These are phyloP conservation scores for Solanum microdontum DNA, from an alignment of 257 asterid species.

Conservation along the genomic window DNA sequence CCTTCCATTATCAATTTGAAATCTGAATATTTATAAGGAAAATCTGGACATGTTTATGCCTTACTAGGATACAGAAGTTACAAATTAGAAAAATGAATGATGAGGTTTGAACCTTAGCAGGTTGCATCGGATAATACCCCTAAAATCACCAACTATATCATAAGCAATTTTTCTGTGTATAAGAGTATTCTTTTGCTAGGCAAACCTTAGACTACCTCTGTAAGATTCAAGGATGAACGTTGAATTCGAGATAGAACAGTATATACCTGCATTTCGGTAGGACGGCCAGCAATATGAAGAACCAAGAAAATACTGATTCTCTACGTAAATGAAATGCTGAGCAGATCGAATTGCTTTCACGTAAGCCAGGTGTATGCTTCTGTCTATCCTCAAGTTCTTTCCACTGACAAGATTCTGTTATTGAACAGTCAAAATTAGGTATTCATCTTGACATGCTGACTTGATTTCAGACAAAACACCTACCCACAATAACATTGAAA, in stretches of 20 bases:
- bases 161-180: not conserved
- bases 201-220: not conserved
- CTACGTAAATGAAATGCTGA: slow-evolving; percentile 83
- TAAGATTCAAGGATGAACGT: not conserved
- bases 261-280: slow-evolving; percentile 61
- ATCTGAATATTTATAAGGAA: not conserved
- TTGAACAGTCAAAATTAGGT: not conserved
- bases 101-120: not conserved
- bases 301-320: slow-evolving; percentile 95
- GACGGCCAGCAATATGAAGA: slow-evolving; percentile 92
- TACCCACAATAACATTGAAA: not conserved
- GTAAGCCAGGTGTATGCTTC: slow-evolving; percentile 86
- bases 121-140: not conserved
- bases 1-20: not conserved
- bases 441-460: not conserved
- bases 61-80: not conserved
- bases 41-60: not conserved
- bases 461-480: not conserved
- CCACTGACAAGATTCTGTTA: slow-evolving; percentile 71
- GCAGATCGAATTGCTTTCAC: slow-evolving; percentile 89
- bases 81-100: not conserved
- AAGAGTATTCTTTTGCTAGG: not conserved
- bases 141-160: not conserved
- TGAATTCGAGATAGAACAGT: not conserved
- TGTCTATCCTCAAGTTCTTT: slow-evolving; percentile 69